Evolutionary conservation across 2,329 filamentous ascomycete species (phyloP).

Genomic region (Periconia macrospinosa): DNA sequence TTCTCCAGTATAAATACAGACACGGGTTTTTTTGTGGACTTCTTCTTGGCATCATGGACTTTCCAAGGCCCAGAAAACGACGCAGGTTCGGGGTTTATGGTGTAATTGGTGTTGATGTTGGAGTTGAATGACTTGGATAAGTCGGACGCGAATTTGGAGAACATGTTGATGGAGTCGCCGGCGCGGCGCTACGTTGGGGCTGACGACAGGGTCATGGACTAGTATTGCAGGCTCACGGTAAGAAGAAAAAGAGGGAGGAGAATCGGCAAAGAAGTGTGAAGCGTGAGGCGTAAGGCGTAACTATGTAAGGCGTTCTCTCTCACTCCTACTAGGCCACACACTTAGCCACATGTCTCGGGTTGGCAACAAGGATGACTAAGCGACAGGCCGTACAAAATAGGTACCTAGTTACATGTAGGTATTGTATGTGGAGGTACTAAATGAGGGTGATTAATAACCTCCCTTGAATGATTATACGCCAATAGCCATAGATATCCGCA

Average conservation of each 20-base stretch:
- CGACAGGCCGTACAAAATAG: no score
- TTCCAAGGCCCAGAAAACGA: slow-evolving; percentile 91
- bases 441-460: background rate
- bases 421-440: no score
- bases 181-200: slow-evolving; percentile 21
- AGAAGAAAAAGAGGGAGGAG: slow-evolving; percentile 6
- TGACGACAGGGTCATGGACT: slow-evolving; percentile 29
- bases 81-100: slow-evolving; percentile 73
- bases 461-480: slow-evolving; percentile 3
- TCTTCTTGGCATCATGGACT: slow-evolving; percentile 97
- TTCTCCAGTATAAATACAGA: slow-evolving; percentile 95
- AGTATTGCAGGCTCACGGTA: slow-evolving; percentile 10
- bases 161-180: slow-evolving; percentile 64
- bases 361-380: no score
- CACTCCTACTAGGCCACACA: no score
- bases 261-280: slow-evolving; percentile 1
- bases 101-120: slow-evolving; percentile 92
- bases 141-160: slow-evolving; percentile 65
- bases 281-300: no score
- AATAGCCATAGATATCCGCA: background rate
- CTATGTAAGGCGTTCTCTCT: no score
- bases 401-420: no score
- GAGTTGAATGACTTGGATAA: slow-evolving; percentile 89
- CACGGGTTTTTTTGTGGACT: slow-evolving; percentile 83
- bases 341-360: no score